Conservation (phyloP, 805 yeast species). For the Danielozyma ontarioensis region DNA sequence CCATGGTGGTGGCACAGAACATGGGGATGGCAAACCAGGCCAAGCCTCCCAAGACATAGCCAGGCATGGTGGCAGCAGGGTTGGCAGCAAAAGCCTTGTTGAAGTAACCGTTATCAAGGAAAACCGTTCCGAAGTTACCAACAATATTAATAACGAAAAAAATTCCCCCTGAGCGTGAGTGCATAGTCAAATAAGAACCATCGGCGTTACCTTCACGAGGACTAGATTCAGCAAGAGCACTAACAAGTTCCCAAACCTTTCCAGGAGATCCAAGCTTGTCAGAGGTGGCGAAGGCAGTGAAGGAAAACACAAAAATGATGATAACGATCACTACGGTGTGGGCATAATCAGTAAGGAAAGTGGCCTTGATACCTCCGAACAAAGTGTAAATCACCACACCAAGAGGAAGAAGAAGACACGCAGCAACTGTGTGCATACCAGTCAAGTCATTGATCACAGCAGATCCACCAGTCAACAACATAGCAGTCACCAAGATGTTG, state of each 20-base stretch:
- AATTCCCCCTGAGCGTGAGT: constrained; percentile 79
- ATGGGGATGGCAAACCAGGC: constrained; percentile 92
- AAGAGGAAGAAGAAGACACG: constrained; percentile 75
- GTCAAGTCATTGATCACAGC: constrained; percentile 77
- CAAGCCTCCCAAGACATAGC: constrained; percentile 81
- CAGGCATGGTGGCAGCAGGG: constrained; percentile 81
- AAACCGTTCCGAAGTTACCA: constrained; percentile 88
- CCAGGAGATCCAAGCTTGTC: constrained; percentile 76
- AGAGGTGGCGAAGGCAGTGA: constrained; percentile 70
- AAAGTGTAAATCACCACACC: constrained; percentile 53
- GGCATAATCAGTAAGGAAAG: constrained; percentile 41
- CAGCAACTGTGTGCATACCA: constrained; percentile 79
- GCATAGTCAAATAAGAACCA: constrained; percentile 87
- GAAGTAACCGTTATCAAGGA: constrained; percentile 83
- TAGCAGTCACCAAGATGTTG: constrained; percentile 85
- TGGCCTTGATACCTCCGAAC: constrained; percentile 43
- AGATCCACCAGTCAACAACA: constrained; percentile 88
- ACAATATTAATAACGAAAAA: constrained; percentile 83
- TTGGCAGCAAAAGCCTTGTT: constrained; percentile 83
- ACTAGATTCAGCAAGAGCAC: constrained; percentile 48
- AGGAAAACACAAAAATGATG: constrained; percentile 70
- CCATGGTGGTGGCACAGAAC: constrained; percentile 78
- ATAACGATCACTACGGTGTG: constrained; percentile 58
- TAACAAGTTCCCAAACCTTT: constrained; percentile 68
- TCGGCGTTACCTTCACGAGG: constrained; percentile 79